phyloP scores from a whole-genome alignment of 306 rosid genomes.

The Fragaria vesca region DNA sequence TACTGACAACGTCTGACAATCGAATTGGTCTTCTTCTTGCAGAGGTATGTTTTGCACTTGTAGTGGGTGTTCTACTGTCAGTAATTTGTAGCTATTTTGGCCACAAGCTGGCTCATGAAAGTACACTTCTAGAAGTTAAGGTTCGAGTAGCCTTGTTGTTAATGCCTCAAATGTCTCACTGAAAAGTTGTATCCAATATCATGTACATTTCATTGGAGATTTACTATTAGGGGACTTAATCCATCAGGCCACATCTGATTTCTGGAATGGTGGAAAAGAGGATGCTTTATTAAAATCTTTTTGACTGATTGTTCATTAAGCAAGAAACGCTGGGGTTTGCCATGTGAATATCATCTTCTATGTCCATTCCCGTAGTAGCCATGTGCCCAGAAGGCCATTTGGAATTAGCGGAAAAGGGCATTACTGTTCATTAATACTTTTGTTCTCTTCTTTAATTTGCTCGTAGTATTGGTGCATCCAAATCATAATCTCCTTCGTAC shows the following conservation, averaged over 20 bases:
- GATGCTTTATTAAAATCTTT: neutral
- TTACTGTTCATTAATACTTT: neutral
- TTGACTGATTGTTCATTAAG: neutral
- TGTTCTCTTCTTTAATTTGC: neutral
- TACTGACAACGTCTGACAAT: constrained; percentile 76
- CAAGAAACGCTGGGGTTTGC: neutral
- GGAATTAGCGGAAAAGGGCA: no score
- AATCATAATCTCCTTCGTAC: neutral
- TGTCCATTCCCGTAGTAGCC: neutral
- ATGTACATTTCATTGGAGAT: no score
- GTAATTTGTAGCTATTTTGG: neutral
- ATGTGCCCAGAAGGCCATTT: neutral
- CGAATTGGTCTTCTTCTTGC: constrained; percentile 88
- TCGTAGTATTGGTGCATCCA: neutral
- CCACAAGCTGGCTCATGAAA: neutral
- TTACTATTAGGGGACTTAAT: neutral
- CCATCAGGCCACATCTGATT: neutral
- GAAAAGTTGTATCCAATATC: neutral
- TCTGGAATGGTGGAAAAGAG: neutral
- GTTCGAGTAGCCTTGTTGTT: neutral
- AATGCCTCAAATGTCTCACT: neutral
- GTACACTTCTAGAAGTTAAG: neutral
- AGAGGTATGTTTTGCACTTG: constrained; percentile 56
- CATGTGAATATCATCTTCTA: neutral
- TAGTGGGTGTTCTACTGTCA: neutral